Conservation (phyloP, 148 eudicot species). For the Dianthus caryophyllus region DNA sequence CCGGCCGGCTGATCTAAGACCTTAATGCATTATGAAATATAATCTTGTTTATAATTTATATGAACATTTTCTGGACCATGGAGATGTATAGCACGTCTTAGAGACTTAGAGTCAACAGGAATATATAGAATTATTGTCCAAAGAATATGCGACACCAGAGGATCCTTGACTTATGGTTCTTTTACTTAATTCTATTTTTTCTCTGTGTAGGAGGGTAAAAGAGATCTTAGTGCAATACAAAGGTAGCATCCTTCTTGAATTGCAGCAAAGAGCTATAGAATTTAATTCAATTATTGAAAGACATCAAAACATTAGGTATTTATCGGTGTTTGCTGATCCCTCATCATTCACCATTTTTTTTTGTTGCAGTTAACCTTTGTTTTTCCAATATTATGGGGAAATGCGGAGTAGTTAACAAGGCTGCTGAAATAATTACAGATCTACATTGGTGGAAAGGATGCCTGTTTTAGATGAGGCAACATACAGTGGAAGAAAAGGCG, state of each 20-base stretch:
- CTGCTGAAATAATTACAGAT: slow-evolving; percentile 38
- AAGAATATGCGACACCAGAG: no score
- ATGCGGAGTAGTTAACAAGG: slow-evolving; percentile 11
- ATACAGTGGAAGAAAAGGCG: slow-evolving; percentile 68
- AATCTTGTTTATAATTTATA: no score
- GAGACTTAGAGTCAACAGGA: no score
- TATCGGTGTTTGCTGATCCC: neutral
- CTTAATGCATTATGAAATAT: no score
- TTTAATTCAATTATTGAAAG: slow-evolving; percentile 74
- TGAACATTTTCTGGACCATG: no score
- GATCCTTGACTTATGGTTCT: neutral
- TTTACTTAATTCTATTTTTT: slow-evolving; percentile 6
- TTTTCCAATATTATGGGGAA: no score
- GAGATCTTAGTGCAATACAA: slow-evolving; percentile 60
- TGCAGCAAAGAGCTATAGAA: slow-evolving; percentile 94
- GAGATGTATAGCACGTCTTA: no score
- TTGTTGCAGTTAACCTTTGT: no score
- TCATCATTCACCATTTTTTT: neutral
- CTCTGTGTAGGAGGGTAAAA: slow-evolving; percentile 58
- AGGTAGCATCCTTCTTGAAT: slow-evolving; percentile 85
- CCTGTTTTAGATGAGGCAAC: slow-evolving; percentile 98
- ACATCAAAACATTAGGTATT: slow-evolving; percentile 76
- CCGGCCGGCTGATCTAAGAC: no score
- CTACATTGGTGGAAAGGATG: slow-evolving; percentile 86
- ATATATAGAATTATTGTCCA: no score